A percentile compares a stretch with the other conserved stretches of the same genome.
Conservation (phyloP, 1,139 yeast genomes). For the Yamadazyma triangularis region DNA sequence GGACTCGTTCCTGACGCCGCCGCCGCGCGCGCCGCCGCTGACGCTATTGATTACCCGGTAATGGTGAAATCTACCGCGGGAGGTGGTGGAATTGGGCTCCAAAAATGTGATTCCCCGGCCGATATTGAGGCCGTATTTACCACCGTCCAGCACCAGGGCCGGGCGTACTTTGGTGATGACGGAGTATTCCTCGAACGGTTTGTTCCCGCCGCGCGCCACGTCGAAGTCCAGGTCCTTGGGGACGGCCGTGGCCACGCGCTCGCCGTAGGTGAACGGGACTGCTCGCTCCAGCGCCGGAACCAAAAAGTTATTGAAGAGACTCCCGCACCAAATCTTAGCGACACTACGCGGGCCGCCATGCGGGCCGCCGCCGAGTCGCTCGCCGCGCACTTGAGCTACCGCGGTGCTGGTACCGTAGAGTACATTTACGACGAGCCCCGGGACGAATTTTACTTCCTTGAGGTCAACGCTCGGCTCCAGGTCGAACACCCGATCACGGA, state of each 20-base stretch:
- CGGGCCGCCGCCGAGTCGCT: slow-evolving; percentile 81
- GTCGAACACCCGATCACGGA: slow-evolving; percentile 98
- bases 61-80: slow-evolving; percentile 99
- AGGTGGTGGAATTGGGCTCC: slow-evolving; percentile 98
- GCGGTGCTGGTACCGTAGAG: slow-evolving; percentile 97
- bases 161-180: slow-evolving; percentile 87
- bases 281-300: slow-evolving; percentile 94
- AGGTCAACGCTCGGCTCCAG: slow-evolving; percentile 93
- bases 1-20: slow-evolving; percentile 65
- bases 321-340: slow-evolving; percentile 93
- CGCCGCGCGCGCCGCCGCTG: slow-evolving; percentile 79
- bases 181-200: slow-evolving; percentile 94
- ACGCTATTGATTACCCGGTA: slow-evolving; percentile 75
- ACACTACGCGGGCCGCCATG: slow-evolving; percentile 67
- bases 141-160: slow-evolving; percentile 91
- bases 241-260: slow-evolving; percentile 91
- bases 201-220: slow-evolving; percentile 92
- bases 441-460: slow-evolving; percentile 89
- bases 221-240: slow-evolving; percentile 94
- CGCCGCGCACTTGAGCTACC: slow-evolving; percentile 77
- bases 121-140: slow-evolving; percentile 85
- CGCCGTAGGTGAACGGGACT: slow-evolving; percentile 95
- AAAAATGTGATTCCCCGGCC: slow-evolving; percentile 76
- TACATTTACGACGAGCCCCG: slow-evolving; percentile 82
- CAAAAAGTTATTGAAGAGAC: slow-evolving; percentile 96